Base-by-base conservation (phyloP, 768 basidiomycete species). In the Tremella fuciformis region DNA sequence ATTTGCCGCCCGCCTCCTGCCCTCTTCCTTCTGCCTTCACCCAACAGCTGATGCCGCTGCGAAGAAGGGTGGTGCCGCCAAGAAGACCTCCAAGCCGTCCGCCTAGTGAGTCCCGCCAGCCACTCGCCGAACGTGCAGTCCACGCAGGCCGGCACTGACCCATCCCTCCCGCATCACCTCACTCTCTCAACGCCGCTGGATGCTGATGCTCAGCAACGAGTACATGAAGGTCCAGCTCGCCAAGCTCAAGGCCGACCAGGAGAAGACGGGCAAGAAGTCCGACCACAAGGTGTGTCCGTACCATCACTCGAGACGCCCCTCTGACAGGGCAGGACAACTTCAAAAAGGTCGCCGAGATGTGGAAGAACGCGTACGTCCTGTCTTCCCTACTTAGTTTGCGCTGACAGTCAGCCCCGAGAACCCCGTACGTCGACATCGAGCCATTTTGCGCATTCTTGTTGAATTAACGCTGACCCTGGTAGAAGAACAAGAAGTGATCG, bases 211-310 rank as follows among this genome's bases (percentile, higher is more conserved):
- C 60, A 73, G 71, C 69, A 70, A 73, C 61, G 63, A 65, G 34
- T 73, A 66, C 71, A 73, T 73, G 71, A 73, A 73, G 62, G 67
- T 70, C 51, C 66, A 70, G 50, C 71, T 73, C 58, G 71, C 69
- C 55, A 70, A 73, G 60, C 66, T 73, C 65, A 73, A 70, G 67
- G 69, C 64, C 19, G 71, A 73, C 39, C 58, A 67, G 49, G 68
- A 70, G 61, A 73, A 73, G 61, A 40, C 66, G 24, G 70, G 66
- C 50, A 73, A 70, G 60, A 70, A 63, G 55, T 53, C 52, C 55
- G 66, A 62, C 39, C 69, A 70, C 66, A 70, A 67, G 66, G 70
- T 71, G 34, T 38, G 69, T 48, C 21, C 2, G 13, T 24, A 46
- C 42, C 22, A 18, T 15, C 6, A 41, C 21, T 50, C 41, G 47